Evolutionary conservation across 495 filamentous ascomycete genomes (phyloP).

Genomic region (Lentithecium fluviatile): DNA sequence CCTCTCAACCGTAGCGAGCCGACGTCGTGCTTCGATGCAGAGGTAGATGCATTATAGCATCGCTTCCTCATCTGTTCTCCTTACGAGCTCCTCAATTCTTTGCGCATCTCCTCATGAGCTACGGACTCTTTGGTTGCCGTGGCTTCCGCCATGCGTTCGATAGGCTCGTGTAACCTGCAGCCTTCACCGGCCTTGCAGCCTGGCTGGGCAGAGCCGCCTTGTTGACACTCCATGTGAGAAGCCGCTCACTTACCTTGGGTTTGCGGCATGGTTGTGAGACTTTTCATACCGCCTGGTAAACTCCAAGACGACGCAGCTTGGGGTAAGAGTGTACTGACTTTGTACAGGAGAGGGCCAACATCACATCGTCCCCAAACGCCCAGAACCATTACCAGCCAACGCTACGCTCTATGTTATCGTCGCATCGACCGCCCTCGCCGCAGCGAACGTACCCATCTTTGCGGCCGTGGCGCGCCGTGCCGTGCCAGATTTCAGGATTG

Average conservation of each 20-base stretch:
- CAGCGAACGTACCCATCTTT: not conserved
- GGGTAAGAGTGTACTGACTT: not conserved
- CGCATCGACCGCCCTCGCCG: constrained; percentile 8
- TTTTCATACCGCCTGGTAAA: constrained; percentile 12
- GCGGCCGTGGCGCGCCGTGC: not conserved
- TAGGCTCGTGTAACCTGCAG: no score
- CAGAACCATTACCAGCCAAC: constrained; percentile 8
- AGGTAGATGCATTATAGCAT: no score
- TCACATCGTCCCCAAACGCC: not conserved
- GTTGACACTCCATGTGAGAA: no score
- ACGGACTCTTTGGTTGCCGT: no score
- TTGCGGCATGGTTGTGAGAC: not conserved
- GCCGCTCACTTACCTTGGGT: not conserved
- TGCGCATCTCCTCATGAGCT: no score
- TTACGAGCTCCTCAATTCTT: no score
- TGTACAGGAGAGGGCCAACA: constrained; percentile 12
- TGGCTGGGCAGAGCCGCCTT: no score
- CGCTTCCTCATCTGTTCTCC: no score
- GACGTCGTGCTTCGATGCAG: no score
- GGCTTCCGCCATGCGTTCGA: no score
- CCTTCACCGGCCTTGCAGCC: no score
- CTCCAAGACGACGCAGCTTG: not conserved
- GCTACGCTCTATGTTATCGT: constrained; percentile 1
- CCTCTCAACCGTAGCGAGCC: no score
- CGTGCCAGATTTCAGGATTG: not conserved